A percentile compares a stretch with the other conserved stretches of the same genome.
Evolutionary conservation across 2,329 filamentous ascomycete species (phyloP).

Genomic region (Akanthomyces muscarius): DNA sequence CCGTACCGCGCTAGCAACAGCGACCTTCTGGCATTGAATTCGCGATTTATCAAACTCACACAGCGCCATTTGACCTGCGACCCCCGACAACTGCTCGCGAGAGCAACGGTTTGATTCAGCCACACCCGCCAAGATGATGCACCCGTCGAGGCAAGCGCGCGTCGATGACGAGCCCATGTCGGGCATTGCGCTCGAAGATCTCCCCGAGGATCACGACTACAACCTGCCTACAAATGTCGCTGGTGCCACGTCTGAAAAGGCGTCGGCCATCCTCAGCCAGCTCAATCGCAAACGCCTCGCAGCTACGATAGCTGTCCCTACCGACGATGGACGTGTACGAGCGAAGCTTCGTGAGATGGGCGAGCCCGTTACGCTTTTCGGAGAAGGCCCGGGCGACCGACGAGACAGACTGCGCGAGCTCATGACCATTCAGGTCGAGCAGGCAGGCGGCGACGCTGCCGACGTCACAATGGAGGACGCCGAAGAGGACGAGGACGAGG

Average conservation of each 20-base stretch:
- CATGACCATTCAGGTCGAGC: conserved; percentile 68
- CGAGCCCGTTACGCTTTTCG: conserved; percentile 93
- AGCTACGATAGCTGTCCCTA: conserved; percentile 85
- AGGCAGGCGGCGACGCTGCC: conserved; percentile 50
- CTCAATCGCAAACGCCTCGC: conserved; percentile 89
- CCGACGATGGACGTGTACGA: conserved; percentile 85
- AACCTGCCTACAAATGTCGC: conserved; percentile 62
- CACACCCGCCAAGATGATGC: conserved; percentile 54
- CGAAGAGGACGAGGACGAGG: conserved; percentile 56
- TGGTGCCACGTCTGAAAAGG: conserved; percentile 73
- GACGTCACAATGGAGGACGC: conserved; percentile 61
- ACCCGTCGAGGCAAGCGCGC: conserved; percentile 88
- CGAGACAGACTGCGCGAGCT: conserved; percentile 82
- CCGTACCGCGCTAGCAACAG: background rate
- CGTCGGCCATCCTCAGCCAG: conserved; percentile 78
- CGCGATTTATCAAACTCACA: background rate
- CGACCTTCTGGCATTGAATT: no score
- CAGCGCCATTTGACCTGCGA: background rate
- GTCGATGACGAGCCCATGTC: conserved; percentile 73
- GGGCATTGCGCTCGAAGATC: conserved; percentile 46
- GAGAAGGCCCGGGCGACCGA: conserved; percentile 80
- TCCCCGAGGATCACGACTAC: conserved; percentile 75
- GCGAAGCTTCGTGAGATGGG: conserved; percentile 76
- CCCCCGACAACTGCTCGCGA: background rate
- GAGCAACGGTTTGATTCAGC: background rate